Percentiles rank a stretch among this genome's conserved stretches.
These are phyloP conservation scores for Maudiozyma turicensis DNA, from an alignment of 805 yeast genomes.

Conservation along the genomic window DNA sequence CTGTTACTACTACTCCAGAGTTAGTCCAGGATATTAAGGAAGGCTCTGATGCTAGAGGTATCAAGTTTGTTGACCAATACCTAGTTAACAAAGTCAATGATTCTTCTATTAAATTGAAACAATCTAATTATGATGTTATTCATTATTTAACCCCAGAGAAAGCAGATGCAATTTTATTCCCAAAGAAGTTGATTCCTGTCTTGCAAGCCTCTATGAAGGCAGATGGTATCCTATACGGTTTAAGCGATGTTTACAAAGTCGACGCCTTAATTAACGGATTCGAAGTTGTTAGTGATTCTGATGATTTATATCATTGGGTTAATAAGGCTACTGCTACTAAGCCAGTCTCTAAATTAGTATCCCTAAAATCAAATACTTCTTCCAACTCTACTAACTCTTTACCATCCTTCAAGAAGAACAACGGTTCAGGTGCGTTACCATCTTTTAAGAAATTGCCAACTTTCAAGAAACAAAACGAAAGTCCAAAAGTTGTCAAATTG, in stretches of 20 bases:
- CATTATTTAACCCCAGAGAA: conserved; percentile 49
- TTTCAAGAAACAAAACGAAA: conserved; percentile 15
- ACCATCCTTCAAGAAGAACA: conserved; percentile 17
- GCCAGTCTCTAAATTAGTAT: conserved; percentile 25
- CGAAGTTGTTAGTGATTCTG: conserved; percentile 26
- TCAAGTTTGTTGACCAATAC: conserved; percentile 36
- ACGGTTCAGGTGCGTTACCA: conserved; percentile 11
- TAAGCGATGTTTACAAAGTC: conserved; percentile 34
- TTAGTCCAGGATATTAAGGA: conserved; percentile 35
- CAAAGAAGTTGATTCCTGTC: conserved; percentile 34
- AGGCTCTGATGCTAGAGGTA: conserved; percentile 20
- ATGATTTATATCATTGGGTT: conserved; percentile 39
- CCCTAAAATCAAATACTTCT: conserved; percentile 12
- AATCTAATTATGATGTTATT: conserved; percentile 34
- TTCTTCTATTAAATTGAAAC: conserved; percentile 33
- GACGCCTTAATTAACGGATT: conserved; percentile 64
- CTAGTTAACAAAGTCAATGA: conserved; percentile 50
- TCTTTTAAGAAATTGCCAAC: conserved; percentile 25
- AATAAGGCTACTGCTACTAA: conserved; percentile 37
- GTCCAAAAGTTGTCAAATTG: neutral
- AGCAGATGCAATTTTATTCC: conserved; percentile 36
- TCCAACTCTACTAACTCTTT: neutral
- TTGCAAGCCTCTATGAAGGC: conserved; percentile 33
- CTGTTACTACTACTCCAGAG: conserved; percentile 48
- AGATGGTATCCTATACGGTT: conserved; percentile 44